Evolutionary conservation across 192 early-diverging fungal species (phyloP).

Genomic region (Mycoemilia scoparia): DNA sequence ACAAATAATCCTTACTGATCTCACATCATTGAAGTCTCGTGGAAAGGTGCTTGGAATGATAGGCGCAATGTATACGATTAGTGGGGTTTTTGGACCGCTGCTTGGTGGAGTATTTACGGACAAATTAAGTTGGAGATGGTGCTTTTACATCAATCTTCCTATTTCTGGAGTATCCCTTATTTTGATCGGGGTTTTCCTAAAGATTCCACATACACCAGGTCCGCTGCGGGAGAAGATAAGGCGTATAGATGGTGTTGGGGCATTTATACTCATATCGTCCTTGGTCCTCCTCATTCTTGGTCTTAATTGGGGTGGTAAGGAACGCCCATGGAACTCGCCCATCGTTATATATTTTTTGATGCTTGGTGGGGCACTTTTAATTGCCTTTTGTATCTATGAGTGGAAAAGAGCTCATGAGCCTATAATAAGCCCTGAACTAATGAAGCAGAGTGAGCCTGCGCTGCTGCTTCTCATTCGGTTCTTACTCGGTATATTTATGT

Average conservation of each 20-base stretch:
- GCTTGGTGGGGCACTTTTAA: constrained; percentile 31
- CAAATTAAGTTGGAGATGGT: constrained; percentile 45
- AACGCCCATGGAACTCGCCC: constrained; percentile 47
- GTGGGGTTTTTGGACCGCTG: constrained; percentile 57
- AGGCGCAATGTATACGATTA: constrained; percentile 48
- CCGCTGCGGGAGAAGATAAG: constrained; percentile 19
- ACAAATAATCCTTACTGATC: constrained; percentile 44
- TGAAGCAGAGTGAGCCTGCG: constrained; percentile 39
- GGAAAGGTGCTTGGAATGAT: constrained; percentile 62
- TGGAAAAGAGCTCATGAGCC: constrained; percentile 51
- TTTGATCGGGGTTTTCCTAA: constrained; percentile 29
- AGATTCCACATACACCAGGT: constrained; percentile 21
- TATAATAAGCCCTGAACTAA: constrained; percentile 49
- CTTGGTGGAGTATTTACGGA: constrained; percentile 65
- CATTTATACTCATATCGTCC: constrained; percentile 35
- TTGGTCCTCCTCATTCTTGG: constrained; percentile 46
- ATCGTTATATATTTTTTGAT: constrained; percentile 35
- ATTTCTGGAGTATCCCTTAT: constrained; percentile 38
- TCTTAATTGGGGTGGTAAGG: constrained; percentile 51
- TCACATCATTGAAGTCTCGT: constrained; percentile 34
- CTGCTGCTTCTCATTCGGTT: constrained; percentile 20
- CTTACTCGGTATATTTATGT: constrained; percentile 25
- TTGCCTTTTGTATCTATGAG: constrained; percentile 47
- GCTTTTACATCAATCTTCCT: constrained; percentile 71
- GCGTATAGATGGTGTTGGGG: constrained; percentile 41